A percentile compares a stretch with the other conserved stretches of the same genome.
Conservation (phyloP, 352 stramenopile genomes). For the Saprolegnia diclina region DNA sequence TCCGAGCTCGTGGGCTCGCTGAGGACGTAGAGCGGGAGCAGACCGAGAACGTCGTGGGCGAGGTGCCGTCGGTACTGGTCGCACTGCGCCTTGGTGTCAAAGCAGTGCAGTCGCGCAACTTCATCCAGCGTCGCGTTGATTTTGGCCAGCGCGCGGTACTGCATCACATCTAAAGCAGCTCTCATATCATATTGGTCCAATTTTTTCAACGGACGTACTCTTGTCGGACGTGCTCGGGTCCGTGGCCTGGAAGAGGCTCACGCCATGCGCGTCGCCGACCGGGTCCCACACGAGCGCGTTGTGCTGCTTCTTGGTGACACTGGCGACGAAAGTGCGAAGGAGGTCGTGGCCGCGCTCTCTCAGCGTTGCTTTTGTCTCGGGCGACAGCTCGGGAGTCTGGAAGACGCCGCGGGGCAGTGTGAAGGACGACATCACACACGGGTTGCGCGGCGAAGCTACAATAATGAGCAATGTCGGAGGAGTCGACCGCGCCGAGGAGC, state of each 20-base stretch:
- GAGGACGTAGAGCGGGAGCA: neutral
- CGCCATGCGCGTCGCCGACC: neutral
- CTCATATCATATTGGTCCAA: neutral
- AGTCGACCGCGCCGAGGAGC: no score
- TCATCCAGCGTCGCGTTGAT: slow-evolving; percentile 13
- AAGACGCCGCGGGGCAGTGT: neutral
- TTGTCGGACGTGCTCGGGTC: neutral
- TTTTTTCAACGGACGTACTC: slow-evolving; percentile 3
- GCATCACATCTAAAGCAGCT: neutral
- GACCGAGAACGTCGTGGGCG: neutral
- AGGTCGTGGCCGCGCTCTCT: neutral
- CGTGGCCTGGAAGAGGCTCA: neutral
- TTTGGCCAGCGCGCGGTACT: neutral
- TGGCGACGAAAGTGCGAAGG: neutral
- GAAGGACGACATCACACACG: no score
- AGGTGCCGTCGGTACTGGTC: neutral
- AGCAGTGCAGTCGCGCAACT: slow-evolving; percentile 1
- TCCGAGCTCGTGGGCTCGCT: neutral
- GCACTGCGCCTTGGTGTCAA: slow-evolving; percentile 4
- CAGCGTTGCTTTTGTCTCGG: neutral
- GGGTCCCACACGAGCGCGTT: neutral
- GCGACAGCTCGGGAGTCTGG: neutral
- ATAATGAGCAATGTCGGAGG: no score
- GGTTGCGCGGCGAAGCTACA: no score
- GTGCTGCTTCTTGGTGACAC: neutral